Base-by-base conservation (phyloP, 1,284 basidiomycete genomes). In the Trichosporon asahii region DNA sequence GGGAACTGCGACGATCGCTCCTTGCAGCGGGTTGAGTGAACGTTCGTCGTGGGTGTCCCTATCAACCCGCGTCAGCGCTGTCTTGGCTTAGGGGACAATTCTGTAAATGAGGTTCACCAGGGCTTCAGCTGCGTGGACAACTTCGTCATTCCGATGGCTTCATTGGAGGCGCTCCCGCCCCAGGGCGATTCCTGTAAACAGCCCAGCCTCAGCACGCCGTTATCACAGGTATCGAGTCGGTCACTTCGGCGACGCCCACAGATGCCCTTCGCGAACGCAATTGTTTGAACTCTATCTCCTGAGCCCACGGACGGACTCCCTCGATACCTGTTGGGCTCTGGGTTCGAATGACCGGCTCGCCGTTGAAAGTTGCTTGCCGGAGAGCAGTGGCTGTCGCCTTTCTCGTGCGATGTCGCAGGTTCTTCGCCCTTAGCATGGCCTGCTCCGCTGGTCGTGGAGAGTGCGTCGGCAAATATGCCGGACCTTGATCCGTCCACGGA, bases 181-280 rank as follows among this genome's bases (percentile, higher is more conserved):
- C 18, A 18, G 27, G 29, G 57, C 15, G 29, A 61, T 61, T 31
- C 57, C 57, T 33, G 14, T 14, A 61, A 31, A 29, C 18, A n/a
- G 57, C 57, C 12, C 29, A 61, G 4, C 29, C 18, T 31, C 29
- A 61, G 12, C 29, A 61, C 27, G 57, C 57, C 57, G 57, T 33
- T 61, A 61, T 61, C 57, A 6, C 57, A 57, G 40, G n/a, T n/a
- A 27, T 33, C 29, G 29, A 61, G 23, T 61, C 57, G 57, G 57
- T 61, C 8, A 61, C 57, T 61, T 61, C 18, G 29, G 6, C 57
- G 27, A 12, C 15, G 15, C 40, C 40, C 40, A 8, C 15, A 18
- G 15, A n/a, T 3, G 15, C 14, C 27, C 55, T 18, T 31, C 14
- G 27, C 27, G 15, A 14, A 18, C 29, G 4, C 27, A 61, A 61